These are phyloP conservation scores for Macaranga tanarius DNA, from an alignment of 441 rosid species.

Conservation along the genomic window DNA sequence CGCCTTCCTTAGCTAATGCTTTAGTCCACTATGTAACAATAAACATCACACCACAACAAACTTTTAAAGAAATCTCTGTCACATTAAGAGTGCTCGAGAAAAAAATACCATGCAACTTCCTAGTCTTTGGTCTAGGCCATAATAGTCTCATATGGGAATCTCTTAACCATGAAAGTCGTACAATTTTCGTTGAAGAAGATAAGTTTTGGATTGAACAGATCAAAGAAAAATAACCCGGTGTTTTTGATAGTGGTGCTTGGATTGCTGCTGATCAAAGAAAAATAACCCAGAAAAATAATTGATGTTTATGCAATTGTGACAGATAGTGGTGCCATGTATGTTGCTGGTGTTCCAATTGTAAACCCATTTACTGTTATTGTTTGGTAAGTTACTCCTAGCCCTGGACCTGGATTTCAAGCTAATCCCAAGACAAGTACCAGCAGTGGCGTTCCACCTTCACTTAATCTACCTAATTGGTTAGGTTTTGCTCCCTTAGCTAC, in stretches of 20 bases:
- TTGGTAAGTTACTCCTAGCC: slow-evolving; percentile 99
- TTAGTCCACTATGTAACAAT: slow-evolving; percentile 76
- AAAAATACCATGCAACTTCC: slow-evolving; percentile 88
- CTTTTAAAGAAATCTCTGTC: slow-evolving; percentile 67
- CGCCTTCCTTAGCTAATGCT: slow-evolving; percentile 61
- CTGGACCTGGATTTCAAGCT: slow-evolving; percentile 88
- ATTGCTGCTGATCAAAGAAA: too few species aligned
- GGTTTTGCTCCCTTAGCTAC: slow-evolving; percentile 99
- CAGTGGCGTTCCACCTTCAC: slow-evolving; percentile 79
- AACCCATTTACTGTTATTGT: slow-evolving; percentile 99
- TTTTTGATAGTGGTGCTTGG: too few species aligned
- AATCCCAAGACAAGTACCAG: slow-evolving; percentile 61
- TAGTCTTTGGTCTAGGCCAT: slow-evolving; percentile 88
- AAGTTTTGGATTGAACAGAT: slow-evolving; percentile 83
- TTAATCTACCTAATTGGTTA: slow-evolving; percentile 89
- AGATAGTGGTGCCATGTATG: slow-evolving; percentile 97
- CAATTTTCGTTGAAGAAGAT: slow-evolving; percentile 84
- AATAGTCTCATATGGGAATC: slow-evolving; percentile 95
- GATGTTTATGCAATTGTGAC: slow-evolving; percentile 97
- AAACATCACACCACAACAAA: slow-evolving; percentile 82
- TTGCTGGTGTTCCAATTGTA: slow-evolving; percentile 99
- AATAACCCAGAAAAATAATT: too few species aligned
- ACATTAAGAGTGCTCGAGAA: slow-evolving; percentile 51
- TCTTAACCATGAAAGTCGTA: slow-evolving; percentile 84
- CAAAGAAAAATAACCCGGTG: slow-evolving; percentile 47